Conservation (phyloP, 2,329 filamentous ascomycete species). For the Diaporthe citri region DNA sequence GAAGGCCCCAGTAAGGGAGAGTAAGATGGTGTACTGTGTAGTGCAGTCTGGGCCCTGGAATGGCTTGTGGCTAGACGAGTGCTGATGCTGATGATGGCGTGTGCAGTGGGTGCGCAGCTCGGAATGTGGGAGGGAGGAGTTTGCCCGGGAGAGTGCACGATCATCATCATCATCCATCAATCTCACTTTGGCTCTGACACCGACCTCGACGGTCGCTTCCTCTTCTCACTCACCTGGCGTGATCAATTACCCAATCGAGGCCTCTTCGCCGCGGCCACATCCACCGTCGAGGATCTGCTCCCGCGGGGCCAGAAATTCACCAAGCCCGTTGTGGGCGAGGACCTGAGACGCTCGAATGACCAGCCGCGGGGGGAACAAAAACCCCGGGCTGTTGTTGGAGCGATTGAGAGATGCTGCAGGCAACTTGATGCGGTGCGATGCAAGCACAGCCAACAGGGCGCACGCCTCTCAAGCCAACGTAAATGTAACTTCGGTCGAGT, state of each 20-base stretch:
- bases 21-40: background rate
- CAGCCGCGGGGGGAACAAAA: background rate
- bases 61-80: constrained; percentile 11
- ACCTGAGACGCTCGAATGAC: background rate
- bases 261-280: background rate
- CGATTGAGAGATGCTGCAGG: constrained; percentile 13
- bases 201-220: background rate
- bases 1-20: background rate
- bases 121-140: constrained; percentile 11
- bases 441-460: constrained; percentile 10
- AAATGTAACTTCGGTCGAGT: constrained; percentile 26
- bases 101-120: constrained; percentile 26
- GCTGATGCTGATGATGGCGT: constrained; percentile 19
- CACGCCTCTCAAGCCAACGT: constrained; percentile 17
- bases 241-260: background rate
- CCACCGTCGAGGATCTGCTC: background rate
- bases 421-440: constrained; percentile 7
- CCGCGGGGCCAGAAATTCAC: background rate
- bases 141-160: background rate
- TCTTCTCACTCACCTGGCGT: constrained; percentile 10
- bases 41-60: constrained; percentile 3
- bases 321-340: background rate
- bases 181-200: background rate
- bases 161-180: background rate
- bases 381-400: constrained; percentile 8